phyloP scores from a whole-genome alignment of 2,329 filamentous ascomycete species.

The Sporothrix globosa region DNA sequence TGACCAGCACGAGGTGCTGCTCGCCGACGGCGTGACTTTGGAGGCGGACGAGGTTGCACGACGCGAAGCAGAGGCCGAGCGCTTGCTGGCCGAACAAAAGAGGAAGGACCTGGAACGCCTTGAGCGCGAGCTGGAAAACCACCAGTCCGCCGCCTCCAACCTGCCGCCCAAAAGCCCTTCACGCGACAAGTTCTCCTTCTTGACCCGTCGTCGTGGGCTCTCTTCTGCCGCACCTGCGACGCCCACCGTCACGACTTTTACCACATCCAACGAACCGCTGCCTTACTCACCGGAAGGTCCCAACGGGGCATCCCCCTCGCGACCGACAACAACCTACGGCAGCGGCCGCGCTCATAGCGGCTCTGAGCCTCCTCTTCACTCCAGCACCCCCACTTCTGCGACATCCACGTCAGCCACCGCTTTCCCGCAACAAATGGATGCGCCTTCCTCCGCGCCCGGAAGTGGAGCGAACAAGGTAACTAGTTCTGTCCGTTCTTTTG shows the following conservation, averaged over 20 bases:
- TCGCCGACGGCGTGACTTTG: conserved; percentile 40
- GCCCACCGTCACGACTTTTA: conserved; percentile 34
- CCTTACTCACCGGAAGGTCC: conserved; percentile 17
- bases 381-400: not conserved
- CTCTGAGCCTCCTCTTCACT: conserved; percentile 13
- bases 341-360: conserved; percentile 43
- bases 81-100: conserved; percentile 55
- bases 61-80: conserved; percentile 53
- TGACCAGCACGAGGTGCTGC: conserved; percentile 26
- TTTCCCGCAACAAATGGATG: conserved; percentile 60
- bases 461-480: conserved; percentile 60
- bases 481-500: not conserved
- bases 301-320: conserved; percentile 43
- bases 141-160: conserved; percentile 39
- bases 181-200: conserved; percentile 54
- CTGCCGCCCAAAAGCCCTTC: conserved; percentile 47
- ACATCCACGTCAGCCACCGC: not conserved
- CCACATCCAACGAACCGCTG: not conserved
- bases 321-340: conserved; percentile 41
- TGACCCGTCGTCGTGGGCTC: conserved; percentile 48
- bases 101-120: conserved; percentile 53
- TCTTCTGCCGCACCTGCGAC: conserved; percentile 25
- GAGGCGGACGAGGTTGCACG: conserved; percentile 49
- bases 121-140: conserved; percentile 48
- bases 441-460: conserved; percentile 79